A percentile compares a stretch with the other conserved stretches of the same genome.
Conservation (phyloP, 805 yeast genomes). For the Yarrowia keelungensis region DNA sequence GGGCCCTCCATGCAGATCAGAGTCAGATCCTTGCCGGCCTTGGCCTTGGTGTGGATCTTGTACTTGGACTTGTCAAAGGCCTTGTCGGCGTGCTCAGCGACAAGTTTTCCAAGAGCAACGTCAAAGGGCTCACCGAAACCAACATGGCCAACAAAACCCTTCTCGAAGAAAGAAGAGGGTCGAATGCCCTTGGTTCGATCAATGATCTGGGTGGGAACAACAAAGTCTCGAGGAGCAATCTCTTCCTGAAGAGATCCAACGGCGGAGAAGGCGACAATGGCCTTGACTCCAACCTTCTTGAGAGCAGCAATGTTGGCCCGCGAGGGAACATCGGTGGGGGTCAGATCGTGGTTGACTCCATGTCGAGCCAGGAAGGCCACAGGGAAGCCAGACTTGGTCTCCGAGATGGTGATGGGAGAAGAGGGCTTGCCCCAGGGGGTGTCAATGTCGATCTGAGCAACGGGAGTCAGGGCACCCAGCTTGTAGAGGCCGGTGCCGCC, state of each 20-base stretch:
- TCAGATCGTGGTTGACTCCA: conserved; percentile 84
- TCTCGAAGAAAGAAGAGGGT: conserved; percentile 85
- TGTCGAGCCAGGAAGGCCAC: conserved; percentile 96
- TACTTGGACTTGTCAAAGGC: conserved; percentile 51
- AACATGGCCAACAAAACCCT: conserved; percentile 96
- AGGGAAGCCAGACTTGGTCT: conserved; percentile 74
- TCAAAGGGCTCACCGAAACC: conserved; percentile 98
- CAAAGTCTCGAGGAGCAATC: conserved; percentile 93
- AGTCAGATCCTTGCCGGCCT: conserved; percentile 77
- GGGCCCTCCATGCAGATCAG: conserved; percentile 99
- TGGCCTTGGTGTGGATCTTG: conserved; percentile 68
- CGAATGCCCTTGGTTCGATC: conserved; percentile 97
- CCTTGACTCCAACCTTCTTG: conserved; percentile 84
- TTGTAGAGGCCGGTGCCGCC: conserved; percentile 99
- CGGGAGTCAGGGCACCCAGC: conserved; percentile 79
- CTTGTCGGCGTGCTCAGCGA: conserved; percentile 57
- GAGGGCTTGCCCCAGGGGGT: conserved; percentile 99
- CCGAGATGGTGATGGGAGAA: conserved; percentile 89
- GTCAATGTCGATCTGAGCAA: conserved; percentile 77
- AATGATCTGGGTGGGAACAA: conserved; percentile 93
- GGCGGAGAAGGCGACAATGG: conserved; percentile 90
- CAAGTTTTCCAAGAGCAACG: conserved; percentile 66
- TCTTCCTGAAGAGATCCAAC: conserved; percentile 93
- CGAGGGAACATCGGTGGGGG: conserved; percentile 92
- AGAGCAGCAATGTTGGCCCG: conserved; percentile 96